Base-by-base conservation (phyloP, 1,139 yeast genomes). In the Hyphopichia buzzinii region DNA sequence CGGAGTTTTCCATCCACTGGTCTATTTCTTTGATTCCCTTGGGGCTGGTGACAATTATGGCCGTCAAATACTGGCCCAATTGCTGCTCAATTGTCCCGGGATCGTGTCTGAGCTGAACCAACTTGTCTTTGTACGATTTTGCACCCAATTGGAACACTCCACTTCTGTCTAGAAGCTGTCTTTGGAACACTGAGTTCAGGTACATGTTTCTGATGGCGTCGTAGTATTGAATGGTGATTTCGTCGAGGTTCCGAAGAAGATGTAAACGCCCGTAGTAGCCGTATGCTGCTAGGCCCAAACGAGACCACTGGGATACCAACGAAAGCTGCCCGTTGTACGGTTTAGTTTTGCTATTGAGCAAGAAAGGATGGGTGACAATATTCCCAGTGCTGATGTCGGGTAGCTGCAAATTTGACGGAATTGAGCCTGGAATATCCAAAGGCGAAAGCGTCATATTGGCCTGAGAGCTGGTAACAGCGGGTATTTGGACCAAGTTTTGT, bases 41-140 rank as follows among this genome's bases (percentile, higher is more conserved):
- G 11, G 19, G 17, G 14, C 14, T 25, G 14, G 5, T 22, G 11
- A 30, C 10, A 3, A 22, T 6, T 8, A 22, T 10, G 8, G 26
- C 19, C 13, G 12, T 30, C 6, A 30, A 6, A n/a, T 30, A 30
- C 14, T 30, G 32, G 11, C 15, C 24, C n/a, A 30, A 30, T 22
- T 30, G 32, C 10, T 12, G 10, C 12, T 21, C 12, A 8, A 30
- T 30, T 17, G 19, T 13, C 4, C 11, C 3, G 17, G 14, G 14
- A n/a, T 30, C 26, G 15, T 30, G 5, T 22, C 32, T 21, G 14
- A 21, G 17, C n/a, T 8, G 17, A 7, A 30, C 12, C 3, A 30
- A 17, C 13, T 4, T 11, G 15, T 30, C 19, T 22, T 21, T 15
- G 17, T 29, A 29, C 10, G 5, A 12, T 29, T 17, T 8, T n/a